These are phyloP conservation scores for Hevea brasiliensis DNA, from an alignment of 345 rosid species.

Conservation along the genomic window DNA sequence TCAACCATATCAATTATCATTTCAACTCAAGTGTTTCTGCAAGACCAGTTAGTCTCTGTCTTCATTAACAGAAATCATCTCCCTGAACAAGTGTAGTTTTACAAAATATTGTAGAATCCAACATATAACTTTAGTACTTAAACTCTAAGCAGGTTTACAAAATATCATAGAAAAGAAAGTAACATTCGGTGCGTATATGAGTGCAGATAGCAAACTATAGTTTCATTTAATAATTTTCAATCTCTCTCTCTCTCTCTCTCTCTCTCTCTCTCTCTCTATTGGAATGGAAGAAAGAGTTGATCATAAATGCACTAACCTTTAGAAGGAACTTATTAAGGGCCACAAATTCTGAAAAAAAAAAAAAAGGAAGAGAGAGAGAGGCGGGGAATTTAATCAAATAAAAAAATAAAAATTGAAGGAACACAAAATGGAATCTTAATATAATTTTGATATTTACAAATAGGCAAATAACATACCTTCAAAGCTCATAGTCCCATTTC, in stretches of 20 bases:
- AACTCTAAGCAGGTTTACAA: neutral
- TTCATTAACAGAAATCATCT: neutral
- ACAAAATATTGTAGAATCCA: neutral
- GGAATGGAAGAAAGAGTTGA: too few relatives aligned
- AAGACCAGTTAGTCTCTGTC: too few relatives aligned
- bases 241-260: too few relatives aligned
- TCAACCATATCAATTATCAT: too few relatives aligned
- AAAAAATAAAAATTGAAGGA: neutral
- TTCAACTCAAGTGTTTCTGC: too few relatives aligned
- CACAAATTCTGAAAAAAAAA: conserved; percentile 47
- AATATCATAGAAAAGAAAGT: neutral
- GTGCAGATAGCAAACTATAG: too few relatives aligned
- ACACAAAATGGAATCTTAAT: neutral
- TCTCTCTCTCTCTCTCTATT: too few relatives aligned
- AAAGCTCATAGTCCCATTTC: conserved; percentile 69
- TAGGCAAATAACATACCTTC: conserved; percentile 35
- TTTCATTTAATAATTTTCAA: too few relatives aligned
- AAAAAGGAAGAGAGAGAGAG: too few relatives aligned
- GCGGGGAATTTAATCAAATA: neutral
- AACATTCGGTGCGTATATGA: neutral
- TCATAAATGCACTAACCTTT: conserved; percentile 45
- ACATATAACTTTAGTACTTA: neutral
- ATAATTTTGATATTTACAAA: neutral
- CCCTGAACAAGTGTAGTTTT: neutral
- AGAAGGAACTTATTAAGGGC: conserved; percentile 66